A percentile compares a stretch with the other conserved stretches of the same genome.
phyloP scores from a whole-genome alignment of 306 rosid species.

The Datisca glomerata region DNA sequence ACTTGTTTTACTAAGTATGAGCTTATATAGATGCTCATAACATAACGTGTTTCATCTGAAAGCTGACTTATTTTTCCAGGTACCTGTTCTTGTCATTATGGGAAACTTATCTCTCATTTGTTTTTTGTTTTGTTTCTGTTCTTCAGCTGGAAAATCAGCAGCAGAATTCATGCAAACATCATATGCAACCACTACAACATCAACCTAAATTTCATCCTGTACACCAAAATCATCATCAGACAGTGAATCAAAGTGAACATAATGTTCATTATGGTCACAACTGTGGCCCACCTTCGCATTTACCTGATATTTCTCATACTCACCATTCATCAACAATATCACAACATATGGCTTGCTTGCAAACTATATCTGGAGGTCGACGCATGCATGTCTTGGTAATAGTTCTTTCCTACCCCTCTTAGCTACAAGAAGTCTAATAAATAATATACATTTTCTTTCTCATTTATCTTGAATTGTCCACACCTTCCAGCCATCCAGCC shows the following conservation, averaged over 20 bases:
- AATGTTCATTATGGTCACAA: conserved; percentile 57
- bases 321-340: conserved; percentile 73
- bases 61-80: too few species aligned
- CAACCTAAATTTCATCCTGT: conserved; percentile 76
- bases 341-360: conserved; percentile 76
- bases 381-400: conserved; percentile 76
- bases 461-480: not conserved
- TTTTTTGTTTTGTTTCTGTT: conserved; percentile 4
- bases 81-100: too few species aligned
- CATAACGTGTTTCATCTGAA: too few species aligned
- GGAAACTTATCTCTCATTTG: not conserved
- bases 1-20: too few species aligned
- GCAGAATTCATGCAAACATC: conserved; percentile 58
- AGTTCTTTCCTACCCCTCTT: conserved; percentile 13
- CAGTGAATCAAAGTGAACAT: conserved; percentile 69
- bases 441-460: not conserved
- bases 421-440: not conserved
- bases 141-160: conserved; percentile 58
- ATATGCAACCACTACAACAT: conserved; percentile 54
- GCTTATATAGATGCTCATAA: too few species aligned
- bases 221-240: conserved; percentile 65
- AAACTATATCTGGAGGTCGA: conserved; percentile 52
- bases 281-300: conserved; percentile 55
- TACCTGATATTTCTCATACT: conserved; percentile 65
- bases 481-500: conserved; percentile 57